These are phyloP conservation scores for Chiua virens DNA, from an alignment of 768 basidiomycete species.

Conservation along the genomic window DNA sequence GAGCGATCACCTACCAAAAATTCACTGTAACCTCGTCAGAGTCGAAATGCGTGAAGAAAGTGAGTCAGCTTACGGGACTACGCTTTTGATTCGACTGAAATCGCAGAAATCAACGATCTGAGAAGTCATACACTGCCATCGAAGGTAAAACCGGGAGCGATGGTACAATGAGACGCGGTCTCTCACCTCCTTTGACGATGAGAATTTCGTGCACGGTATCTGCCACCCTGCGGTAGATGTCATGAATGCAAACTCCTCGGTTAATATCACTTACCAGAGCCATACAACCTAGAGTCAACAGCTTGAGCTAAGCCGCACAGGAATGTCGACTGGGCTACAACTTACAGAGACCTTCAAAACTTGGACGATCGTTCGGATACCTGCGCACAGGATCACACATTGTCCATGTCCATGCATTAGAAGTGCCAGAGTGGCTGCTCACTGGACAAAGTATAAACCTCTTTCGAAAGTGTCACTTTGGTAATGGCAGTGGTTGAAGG, in stretches of 20 bases:
- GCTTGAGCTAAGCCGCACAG: not conserved
- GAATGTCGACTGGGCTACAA: not conserved
- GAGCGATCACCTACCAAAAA: not conserved
- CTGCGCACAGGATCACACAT: not conserved
- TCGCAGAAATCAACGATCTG: not conserved
- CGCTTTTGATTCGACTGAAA: not conserved
- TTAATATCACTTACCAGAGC: not conserved
- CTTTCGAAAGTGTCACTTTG: not conserved
- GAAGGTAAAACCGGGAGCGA: not conserved
- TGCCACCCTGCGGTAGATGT: not conserved
- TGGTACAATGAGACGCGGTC: not conserved
- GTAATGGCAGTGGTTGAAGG: not conserved
- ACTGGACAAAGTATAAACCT: constrained; percentile 4
- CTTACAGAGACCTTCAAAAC: not conserved
- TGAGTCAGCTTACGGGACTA: not conserved
- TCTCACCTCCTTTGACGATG: constrained; percentile 4
- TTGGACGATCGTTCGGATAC: not conserved
- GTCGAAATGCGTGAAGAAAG: not conserved
- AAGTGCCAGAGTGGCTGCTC: not conserved
- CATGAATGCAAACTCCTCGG: not conserved
- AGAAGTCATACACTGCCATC: constrained; percentile 1
- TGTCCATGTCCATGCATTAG: not conserved
- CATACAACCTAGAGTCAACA: not conserved
- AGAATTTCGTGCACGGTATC: constrained; percentile 1
- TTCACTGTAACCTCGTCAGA: not conserved